A percentile compares a stretch with the other conserved stretches of the same genome.
Evolutionary conservation across 495 filamentous ascomycete species (phyloP).

Genomic region (Lindgomyces ingoldianus): DNA sequence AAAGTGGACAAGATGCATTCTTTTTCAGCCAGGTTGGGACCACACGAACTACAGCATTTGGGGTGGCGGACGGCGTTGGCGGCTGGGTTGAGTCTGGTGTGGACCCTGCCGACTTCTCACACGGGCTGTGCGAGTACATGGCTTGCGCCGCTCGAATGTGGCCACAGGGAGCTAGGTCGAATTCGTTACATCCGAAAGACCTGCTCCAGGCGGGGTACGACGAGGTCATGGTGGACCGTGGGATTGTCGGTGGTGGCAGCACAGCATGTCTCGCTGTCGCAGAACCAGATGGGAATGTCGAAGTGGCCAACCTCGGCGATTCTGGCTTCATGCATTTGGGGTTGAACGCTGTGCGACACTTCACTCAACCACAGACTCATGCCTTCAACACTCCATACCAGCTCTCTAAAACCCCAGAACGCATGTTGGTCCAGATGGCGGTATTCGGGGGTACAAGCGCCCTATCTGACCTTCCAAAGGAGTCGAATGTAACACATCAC

Average conservation of each 20-base stretch:
- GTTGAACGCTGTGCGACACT: constrained; percentile 76
- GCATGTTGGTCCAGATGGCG: constrained; percentile 70
- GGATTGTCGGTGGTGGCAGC: constrained; percentile 78
- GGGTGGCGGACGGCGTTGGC: constrained; percentile 88
- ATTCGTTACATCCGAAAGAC: constrained; percentile 60
- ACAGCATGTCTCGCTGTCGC: constrained; percentile 84
- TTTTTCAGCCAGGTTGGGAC: constrained; percentile 77
- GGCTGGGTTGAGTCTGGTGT: constrained; percentile 90
- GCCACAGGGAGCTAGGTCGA: constrained; percentile 46
- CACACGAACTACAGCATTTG: constrained; percentile 67
- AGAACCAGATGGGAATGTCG: constrained; percentile 66
- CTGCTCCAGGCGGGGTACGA: constrained; percentile 85
- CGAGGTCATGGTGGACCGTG: constrained; percentile 68
- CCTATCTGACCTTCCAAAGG: constrained; percentile 76
- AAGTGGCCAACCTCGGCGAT: constrained; percentile 95
- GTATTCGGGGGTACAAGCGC: constrained; percentile 75
- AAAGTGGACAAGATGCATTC: constrained; percentile 92
- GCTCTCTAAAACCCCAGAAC: constrained; percentile 81
- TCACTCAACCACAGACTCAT: constrained; percentile 86
- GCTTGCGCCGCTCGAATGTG: constrained; percentile 59
- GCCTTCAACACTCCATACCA: constrained; percentile 98
- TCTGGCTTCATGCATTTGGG: constrained; percentile 90
- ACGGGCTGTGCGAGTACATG: constrained; percentile 92
- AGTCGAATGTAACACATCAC: constrained; percentile 77
- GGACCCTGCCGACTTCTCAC: constrained; percentile 92